Percentiles rank a stretch among this genome's conserved stretches.
Evolutionary conservation across 176 grass and related monocot genomes (phyloP).

Genomic region (Paspalum vaginatum): DNA sequence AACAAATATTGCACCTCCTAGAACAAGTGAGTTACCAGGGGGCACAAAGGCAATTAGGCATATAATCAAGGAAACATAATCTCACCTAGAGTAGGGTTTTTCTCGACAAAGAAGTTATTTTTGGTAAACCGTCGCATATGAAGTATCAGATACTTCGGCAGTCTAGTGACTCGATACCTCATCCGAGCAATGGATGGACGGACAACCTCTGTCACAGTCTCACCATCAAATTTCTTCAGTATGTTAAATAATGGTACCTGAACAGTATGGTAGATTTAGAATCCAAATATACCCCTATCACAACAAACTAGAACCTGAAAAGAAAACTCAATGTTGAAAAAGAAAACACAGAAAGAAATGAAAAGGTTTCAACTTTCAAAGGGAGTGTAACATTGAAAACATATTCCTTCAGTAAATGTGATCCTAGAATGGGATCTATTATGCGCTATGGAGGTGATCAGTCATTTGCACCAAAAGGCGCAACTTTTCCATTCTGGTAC

Average conservation of each 20-base stretch:
- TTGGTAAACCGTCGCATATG: constrained; percentile 96
- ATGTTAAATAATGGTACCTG: constrained; percentile 96
- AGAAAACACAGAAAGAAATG: background rate
- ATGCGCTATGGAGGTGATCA: background rate
- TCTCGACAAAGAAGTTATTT: constrained; percentile 96
- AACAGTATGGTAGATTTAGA: constrained; percentile 33
- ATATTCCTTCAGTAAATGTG: background rate
- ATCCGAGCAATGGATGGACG: constrained; percentile 86
- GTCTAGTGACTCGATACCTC: constrained; percentile 83
- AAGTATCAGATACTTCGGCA: constrained; percentile 90
- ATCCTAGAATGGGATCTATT: background rate
- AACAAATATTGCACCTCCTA: background rate
- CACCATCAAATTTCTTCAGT: constrained; percentile 96
- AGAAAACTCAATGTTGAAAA: background rate
- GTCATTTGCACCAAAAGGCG: background rate
- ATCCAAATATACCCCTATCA: background rate
- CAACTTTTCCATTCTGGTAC: background rate
- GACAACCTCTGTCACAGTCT: constrained; percentile 86
- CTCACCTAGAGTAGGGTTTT: constrained; percentile 93
- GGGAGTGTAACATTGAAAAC: background rate
- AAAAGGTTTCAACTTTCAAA: background rate
- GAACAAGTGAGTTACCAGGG: background rate
- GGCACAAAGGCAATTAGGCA: background rate
- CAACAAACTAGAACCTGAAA: background rate
- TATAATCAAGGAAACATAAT: background rate